These are phyloP conservation scores for Cystofilobasidium macerans DNA, from an alignment of 768 basidiomycete species.

Conservation along the genomic window DNA sequence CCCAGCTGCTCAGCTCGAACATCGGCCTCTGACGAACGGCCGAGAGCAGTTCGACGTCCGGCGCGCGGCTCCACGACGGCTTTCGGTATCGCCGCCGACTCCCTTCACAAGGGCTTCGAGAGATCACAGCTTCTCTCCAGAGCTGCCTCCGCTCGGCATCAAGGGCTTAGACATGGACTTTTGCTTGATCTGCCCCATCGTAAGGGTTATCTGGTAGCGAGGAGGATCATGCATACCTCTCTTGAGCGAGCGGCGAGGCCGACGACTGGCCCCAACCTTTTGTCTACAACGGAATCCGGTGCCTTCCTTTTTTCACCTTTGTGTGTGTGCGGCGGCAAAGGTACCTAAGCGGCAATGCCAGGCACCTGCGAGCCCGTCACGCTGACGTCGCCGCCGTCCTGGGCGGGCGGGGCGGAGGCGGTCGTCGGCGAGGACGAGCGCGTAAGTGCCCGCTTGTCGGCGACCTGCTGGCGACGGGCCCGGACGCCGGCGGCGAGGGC, in stretches of 20 bases:
- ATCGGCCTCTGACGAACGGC: too few relatives aligned
- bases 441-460: slow-evolving; percentile 4
- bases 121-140: too few relatives aligned
- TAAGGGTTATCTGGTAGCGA: too few relatives aligned
- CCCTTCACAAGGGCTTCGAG: too few relatives aligned
- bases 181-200: too few relatives aligned
- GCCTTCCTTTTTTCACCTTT: not conserved
- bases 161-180: too few relatives aligned
- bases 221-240: too few relatives aligned
- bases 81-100: too few relatives aligned
- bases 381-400: not conserved
- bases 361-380: not conserved
- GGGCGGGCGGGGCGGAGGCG: not conserved
- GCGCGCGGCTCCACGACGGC: too few relatives aligned
- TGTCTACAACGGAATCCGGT: not conserved
- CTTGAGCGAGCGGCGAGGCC: too few relatives aligned
- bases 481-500: slow-evolving; percentile 78
- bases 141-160: too few relatives aligned
- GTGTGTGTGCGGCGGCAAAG: not conserved
- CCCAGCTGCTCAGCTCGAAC: not conserved
- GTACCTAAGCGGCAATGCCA: not conserved
- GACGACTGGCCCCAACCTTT: not conserved
- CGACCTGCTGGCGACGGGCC: slow-evolving; percentile 44
- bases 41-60: too few relatives aligned
- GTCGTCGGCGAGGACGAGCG: not conserved